A percentile compares a stretch with the other conserved stretches of the same genome.
Evolutionary conservation across 345 rosid genomes (phyloP).

Genomic region (Eucalyptus sp.): DNA sequence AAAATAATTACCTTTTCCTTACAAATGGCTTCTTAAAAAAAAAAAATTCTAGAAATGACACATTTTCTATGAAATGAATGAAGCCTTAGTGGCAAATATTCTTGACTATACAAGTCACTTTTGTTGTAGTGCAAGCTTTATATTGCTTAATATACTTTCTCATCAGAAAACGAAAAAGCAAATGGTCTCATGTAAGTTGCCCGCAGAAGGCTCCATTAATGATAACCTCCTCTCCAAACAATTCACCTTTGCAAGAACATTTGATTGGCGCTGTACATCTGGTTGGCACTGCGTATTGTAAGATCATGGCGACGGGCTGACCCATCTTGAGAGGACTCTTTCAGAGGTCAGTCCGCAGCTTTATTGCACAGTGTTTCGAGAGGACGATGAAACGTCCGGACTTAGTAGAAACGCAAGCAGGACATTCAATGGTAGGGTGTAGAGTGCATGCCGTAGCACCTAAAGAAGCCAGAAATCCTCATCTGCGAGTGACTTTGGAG

Average conservation of each 20-base stretch:
- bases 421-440: neutral
- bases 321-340: neutral
- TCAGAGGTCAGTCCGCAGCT: neutral
- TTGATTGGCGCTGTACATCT: neutral
- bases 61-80: fast-evolving
- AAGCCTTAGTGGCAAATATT: neutral
- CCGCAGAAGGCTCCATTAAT: neutral
- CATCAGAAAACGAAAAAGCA: neutral
- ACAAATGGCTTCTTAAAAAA: no score
- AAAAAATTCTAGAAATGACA: neutral
- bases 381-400: neutral
- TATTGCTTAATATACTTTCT: neutral
- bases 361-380: neutral
- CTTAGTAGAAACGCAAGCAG: neutral
- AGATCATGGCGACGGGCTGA: neutral
- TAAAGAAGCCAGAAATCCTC: neutral
- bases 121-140: neutral
- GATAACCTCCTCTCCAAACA: neutral
- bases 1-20: no score
- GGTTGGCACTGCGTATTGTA: neutral
- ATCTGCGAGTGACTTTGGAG: neutral
- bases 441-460: neutral
- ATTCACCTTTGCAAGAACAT: neutral
- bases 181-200: neutral
- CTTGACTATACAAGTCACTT: neutral